Base-by-base conservation (phyloP, 2,329 filamentous ascomycete species). In the Aspergillus oerlinghausenensis region DNA sequence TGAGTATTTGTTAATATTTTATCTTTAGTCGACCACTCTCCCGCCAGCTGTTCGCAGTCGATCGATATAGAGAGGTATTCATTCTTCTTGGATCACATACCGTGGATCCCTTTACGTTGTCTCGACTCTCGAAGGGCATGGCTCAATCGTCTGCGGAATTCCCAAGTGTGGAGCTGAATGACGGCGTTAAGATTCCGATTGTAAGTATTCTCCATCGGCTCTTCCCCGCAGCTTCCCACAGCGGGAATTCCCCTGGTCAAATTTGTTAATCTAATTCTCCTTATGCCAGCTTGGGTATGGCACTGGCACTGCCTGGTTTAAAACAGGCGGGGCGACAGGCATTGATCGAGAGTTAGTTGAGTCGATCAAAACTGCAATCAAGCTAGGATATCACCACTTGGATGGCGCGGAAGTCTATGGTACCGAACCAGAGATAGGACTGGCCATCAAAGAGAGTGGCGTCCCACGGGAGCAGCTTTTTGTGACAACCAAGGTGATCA, bases 231-330 rank as follows among this genome's bases (percentile, higher is more conserved):
- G 50, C 49, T 19, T 53, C 47, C 45, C 19, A 14, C 9, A 51
- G 43, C n/a, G n/a, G 21, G 40, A 51, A 26, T 40, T 50, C 1
- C 21, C 42, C n/a, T n/a, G 9, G 17, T 45, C 8, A 8, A 9
- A 45, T 14, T 10, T 19, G 8, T 45, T 45, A 45, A 45, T 14
- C 21, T 9, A 45, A 45, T 19, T 43, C 40, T 19, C 42, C 19
- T 43, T 11, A 19, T 23, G 23, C 23, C 51, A 84, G 82, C 70
- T 88, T 19, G 84, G 77, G 23, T 88, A 84, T 70, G 84, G 85
- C 26, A 82, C 81, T 0, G 85, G 85, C 29, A 88, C 85, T 1
- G 82, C 83, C 1, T 88, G 84, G 84, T 86, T 77, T 69, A 88
- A 88, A 70, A 71, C 61, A 1, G 73, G 75, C 2, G 76, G 77